Evolutionary conservation across 768 basidiomycete species (phyloP).

Genomic region (Candolleomyces aberdarensis): DNA sequence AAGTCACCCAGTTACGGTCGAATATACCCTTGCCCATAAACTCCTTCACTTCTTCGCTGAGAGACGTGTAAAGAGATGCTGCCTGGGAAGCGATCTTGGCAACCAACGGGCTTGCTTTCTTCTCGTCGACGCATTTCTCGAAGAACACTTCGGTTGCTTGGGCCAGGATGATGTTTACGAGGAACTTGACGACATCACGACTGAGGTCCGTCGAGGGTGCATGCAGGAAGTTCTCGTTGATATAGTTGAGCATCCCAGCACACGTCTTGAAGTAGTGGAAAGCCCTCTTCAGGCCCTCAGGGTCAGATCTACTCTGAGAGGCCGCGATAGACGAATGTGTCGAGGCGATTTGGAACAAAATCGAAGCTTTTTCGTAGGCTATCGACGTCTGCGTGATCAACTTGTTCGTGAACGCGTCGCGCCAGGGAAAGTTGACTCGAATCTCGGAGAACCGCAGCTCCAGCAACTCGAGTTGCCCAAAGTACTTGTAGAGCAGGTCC

Average conservation of each 20-base stretch:
- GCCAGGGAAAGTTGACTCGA: conserved; percentile 93
- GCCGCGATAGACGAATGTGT: conserved; percentile 92
- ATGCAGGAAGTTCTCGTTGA: conserved; percentile 99
- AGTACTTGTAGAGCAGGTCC: conserved; percentile 98
- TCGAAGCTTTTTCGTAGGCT: conserved; percentile 96
- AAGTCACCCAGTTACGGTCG: conserved; percentile 88
- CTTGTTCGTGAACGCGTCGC: conserved; percentile 95
- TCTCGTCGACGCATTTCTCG: conserved; percentile 92
- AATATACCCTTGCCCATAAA: conserved; percentile 96
- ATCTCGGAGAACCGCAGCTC: conserved; percentile 97
- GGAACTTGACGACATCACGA: conserved; percentile 91
- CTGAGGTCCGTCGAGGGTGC: conserved; percentile 94
- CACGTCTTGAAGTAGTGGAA: conserved; percentile 89
- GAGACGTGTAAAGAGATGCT: conserved; percentile 72
- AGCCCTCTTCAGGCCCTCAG: conserved; percentile 89
- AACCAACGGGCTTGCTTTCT: conserved; percentile 76
- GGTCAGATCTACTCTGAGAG: conserved; percentile 80
- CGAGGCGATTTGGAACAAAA: conserved; percentile 93
- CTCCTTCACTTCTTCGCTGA: conserved; percentile 93
- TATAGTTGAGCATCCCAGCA: conserved; percentile 96
- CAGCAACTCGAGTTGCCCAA: conserved; percentile 95
- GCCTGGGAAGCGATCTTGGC: conserved; percentile 84
- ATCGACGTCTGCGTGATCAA: conserved; percentile 93
- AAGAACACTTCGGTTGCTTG: conserved; percentile 97
- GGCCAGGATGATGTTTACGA: conserved; percentile 82